Percentiles rank a stretch among this genome's conserved stretches.
These are phyloP conservation scores for Elaeis oleifera DNA, from an alignment of 202 grass and related monocot genomes.

Conservation along the genomic window DNA sequence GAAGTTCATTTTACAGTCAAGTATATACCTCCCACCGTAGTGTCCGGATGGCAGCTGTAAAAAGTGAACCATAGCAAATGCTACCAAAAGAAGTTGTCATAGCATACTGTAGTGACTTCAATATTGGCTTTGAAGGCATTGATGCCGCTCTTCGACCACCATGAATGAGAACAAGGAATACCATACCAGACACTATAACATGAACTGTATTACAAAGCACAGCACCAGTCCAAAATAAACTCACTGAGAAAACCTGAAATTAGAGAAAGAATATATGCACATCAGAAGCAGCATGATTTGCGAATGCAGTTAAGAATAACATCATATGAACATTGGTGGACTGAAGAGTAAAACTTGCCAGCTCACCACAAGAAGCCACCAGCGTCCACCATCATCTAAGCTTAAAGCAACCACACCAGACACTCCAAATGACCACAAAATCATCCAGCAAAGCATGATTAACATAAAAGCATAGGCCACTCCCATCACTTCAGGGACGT, in stretches of 20 bases:
- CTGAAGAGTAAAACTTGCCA: constrained; percentile 52
- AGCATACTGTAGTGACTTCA: constrained; percentile 69
- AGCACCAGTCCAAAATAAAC: constrained; percentile 96
- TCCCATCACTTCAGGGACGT: constrained; percentile 67
- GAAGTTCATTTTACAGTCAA: no score
- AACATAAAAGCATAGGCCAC: constrained; percentile 76
- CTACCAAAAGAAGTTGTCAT: constrained; percentile 92
- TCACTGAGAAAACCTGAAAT: constrained; percentile 73
- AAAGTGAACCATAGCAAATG: constrained; percentile 98
- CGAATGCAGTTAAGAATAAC: no score
- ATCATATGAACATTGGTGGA: no score
- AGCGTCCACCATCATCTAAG: constrained; percentile 71
- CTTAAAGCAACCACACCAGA: constrained; percentile 72
- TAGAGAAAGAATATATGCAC: constrained; percentile 1
- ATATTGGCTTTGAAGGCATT: constrained; percentile 77
- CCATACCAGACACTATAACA: constrained; percentile 96
- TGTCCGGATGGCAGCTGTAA: constrained; percentile 95
- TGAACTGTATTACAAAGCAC: constrained; percentile 93
- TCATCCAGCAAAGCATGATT: constrained; percentile 88
- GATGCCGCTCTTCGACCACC: constrained; percentile 58
- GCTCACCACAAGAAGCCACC: constrained; percentile 99
- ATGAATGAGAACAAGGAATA: constrained; percentile 94
- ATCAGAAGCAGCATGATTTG: neutral
- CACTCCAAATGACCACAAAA: constrained; percentile 88
- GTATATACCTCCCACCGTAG: constrained; percentile 71